Base-by-base conservation (phyloP, 2,329 filamentous ascomycete genomes). In the Cadophora sp. region DNA sequence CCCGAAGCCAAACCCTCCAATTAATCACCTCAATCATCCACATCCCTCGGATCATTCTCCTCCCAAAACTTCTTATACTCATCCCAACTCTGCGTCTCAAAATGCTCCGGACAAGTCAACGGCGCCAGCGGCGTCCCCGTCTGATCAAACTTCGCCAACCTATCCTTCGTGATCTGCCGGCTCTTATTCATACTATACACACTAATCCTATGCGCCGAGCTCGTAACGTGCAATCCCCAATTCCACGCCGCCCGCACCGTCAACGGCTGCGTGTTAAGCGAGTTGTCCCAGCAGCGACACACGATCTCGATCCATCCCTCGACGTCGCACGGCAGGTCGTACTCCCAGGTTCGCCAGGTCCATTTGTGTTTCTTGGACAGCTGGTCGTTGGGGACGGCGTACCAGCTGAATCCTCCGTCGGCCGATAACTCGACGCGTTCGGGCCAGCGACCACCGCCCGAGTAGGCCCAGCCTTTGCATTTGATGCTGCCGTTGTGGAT, bases 341-440 rank as follows among this genome's bases (percentile, higher is more conserved):
- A 82, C 66, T 86, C 81, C 90, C 90, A 92, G 0, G 83, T 83
- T 14, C 90, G 80, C 90, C 90, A 92, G 0, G 87, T 84, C 73
- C 85, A 87, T 59, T 83, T 87, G 60, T 87, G 84, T 77, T 92
- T 92, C 70, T 81, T 82, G 2, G 84, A 87, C 69, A 92, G 69
- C 1, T 89, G 87, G 60, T 89, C 83, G 0, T 80, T 79, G 0
- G 89, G 89, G 0, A 91, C 90, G 73, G 91, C 88, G 64, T 86
- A 83, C 89, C 89, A 92, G 1, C 84, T 87, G 65, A 80, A 81
- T 48, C 89, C 89, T 27, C 85, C 86, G 74, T 92, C 89, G 34
- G 88, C 80, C 67, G 85, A 89, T 37, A 91, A 80, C 71, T 92
- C 90, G 3, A 92, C 89, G n/a, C 89, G 86, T 56, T 89, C 83